These are phyloP conservation scores for Trametes coccinea DNA, from an alignment of 768 basidiomycete genomes.

Conservation along the genomic window DNA sequence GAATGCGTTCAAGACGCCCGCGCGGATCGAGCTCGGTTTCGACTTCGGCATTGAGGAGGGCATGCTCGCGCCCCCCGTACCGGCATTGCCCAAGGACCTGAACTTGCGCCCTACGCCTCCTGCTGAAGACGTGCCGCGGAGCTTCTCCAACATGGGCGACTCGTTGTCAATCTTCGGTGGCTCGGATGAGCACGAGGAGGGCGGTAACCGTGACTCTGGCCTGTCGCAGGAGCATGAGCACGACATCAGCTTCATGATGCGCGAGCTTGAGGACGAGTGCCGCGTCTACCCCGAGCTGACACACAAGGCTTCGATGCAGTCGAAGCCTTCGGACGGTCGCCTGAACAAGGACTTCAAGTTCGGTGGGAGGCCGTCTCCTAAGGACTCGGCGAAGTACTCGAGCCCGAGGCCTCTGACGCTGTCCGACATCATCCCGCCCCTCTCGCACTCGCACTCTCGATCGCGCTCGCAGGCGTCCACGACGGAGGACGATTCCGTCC, in stretches of 20 bases:
- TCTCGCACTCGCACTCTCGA: slow-evolving; percentile 48
- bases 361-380: slow-evolving; percentile 47
- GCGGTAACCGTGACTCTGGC: slow-evolving; percentile 19
- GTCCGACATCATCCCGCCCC: slow-evolving; percentile 75
- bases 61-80: slow-evolving; percentile 54
- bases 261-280: slow-evolving; percentile 34
- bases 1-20: slow-evolving; percentile 76
- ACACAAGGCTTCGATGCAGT: slow-evolving; percentile 36
- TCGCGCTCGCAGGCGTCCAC: slow-evolving; percentile 42
- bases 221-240: slow-evolving; percentile 21
- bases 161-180: slow-evolving; percentile 13
- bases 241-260: slow-evolving; percentile 28
- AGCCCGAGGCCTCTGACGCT: slow-evolving; percentile 50
- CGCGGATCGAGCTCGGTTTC: slow-evolving; percentile 60
- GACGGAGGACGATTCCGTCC: slow-evolving; percentile 33
- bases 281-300: slow-evolving; percentile 35
- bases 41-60: slow-evolving; percentile 46
- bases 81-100: slow-evolving; percentile 29
- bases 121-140: slow-evolving; percentile 27
- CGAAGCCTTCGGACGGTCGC: slow-evolving; percentile 60
- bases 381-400: slow-evolving; percentile 13
- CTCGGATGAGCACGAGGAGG: slow-evolving; percentile 17
- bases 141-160: slow-evolving; percentile 22
- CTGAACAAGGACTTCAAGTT: slow-evolving; percentile 76
- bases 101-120: slow-evolving; percentile 18